A percentile compares a stretch with the other conserved stretches of the same genome.
These are phyloP conservation scores for Macrolepiota fuliginosa DNA, from an alignment of 768 basidiomycete genomes.

Conservation along the genomic window DNA sequence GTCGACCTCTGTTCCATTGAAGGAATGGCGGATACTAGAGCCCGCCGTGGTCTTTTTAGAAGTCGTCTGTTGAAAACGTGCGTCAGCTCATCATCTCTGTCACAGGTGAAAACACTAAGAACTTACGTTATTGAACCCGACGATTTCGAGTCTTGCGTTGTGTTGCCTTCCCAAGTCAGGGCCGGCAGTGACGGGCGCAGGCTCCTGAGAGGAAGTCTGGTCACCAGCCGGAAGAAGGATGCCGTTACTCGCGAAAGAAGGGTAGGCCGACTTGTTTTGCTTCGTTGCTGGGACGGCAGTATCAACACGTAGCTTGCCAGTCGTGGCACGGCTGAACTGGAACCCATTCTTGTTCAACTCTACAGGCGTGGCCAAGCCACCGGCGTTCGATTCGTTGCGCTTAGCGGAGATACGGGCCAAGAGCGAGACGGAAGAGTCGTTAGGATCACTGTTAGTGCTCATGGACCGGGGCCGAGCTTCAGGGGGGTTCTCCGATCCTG, in stretches of 20 bases:
- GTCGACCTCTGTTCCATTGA: slow-evolving; percentile 69
- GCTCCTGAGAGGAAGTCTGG: slow-evolving; percentile 60
- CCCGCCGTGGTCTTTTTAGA: slow-evolving; percentile 46
- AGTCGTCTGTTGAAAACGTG: slow-evolving; percentile 31
- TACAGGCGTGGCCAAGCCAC: slow-evolving; percentile 47
- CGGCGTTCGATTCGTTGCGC: slow-evolving; percentile 43
- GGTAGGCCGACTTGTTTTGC: slow-evolving; percentile 88
- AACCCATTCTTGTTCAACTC: slow-evolving; percentile 48
- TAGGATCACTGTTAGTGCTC: slow-evolving; percentile 79
- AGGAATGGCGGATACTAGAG: slow-evolving; percentile 67
- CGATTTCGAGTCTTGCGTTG: slow-evolving; percentile 67
- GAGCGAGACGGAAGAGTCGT: slow-evolving; percentile 67
- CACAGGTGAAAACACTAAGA: background rate
- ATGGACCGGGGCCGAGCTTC: slow-evolving; percentile 64
- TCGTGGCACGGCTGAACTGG: slow-evolving; percentile 59
- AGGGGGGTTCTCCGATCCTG: slow-evolving; percentile 41
- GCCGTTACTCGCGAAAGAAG: slow-evolving; percentile 60
- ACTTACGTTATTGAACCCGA: slow-evolving; percentile 67
- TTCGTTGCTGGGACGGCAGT: slow-evolving; percentile 59
- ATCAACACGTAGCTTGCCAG: slow-evolving; percentile 71
- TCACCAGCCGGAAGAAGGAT: slow-evolving; percentile 59
- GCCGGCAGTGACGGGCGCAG: slow-evolving; percentile 80
- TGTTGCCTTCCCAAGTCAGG: slow-evolving; percentile 82
- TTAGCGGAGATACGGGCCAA: slow-evolving; percentile 75
- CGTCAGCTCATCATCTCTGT: background rate